Percentiles rank a stretch among this genome's conserved stretches.
These are phyloP conservation scores for Alnus glutinosa DNA, from an alignment of 306 rosid genomes.

Conservation along the genomic window DNA sequence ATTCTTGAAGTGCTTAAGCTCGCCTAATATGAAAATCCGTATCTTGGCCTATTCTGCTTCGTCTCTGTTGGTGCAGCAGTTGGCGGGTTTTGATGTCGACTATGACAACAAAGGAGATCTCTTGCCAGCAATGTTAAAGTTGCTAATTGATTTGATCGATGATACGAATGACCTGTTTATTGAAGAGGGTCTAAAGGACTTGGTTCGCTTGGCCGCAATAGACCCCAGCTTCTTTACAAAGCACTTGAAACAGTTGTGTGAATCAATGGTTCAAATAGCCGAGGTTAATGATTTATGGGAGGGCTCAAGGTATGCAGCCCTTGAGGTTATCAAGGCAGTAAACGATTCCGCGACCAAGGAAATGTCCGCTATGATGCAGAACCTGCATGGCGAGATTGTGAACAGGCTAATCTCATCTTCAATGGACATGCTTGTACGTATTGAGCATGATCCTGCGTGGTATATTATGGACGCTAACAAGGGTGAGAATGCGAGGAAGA, in stretches of 20 bases:
- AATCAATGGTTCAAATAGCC: constrained; percentile 13
- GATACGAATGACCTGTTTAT: not conserved
- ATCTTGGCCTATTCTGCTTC: constrained; percentile 7
- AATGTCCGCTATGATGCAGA: not conserved
- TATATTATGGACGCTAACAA: not conserved
- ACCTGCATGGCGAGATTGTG: not conserved
- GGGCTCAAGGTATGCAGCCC: not conserved
- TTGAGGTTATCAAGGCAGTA: constrained; percentile 7
- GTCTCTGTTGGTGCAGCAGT: not conserved
- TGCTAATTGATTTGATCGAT: not conserved
- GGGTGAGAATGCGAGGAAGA: not conserved
- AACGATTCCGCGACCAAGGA: not conserved
- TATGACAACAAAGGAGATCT: not conserved
- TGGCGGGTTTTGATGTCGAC: not conserved
- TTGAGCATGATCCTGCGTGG: constrained; percentile 22
- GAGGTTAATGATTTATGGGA: not conserved
- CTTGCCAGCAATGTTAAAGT: not conserved
- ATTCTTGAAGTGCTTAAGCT: not conserved
- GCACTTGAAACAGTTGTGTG: not conserved
- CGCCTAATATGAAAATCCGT: not conserved
- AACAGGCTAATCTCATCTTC: not conserved
- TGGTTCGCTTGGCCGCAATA: not conserved
- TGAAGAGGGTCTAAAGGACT: not conserved
- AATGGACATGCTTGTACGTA: constrained; percentile 8
- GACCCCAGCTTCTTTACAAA: not conserved